Percentiles rank a stretch among this genome's conserved stretches.
phyloP scores from a whole-genome alignment of 2,329 filamentous ascomycete genomes.

The Fusarium sp. region DNA sequence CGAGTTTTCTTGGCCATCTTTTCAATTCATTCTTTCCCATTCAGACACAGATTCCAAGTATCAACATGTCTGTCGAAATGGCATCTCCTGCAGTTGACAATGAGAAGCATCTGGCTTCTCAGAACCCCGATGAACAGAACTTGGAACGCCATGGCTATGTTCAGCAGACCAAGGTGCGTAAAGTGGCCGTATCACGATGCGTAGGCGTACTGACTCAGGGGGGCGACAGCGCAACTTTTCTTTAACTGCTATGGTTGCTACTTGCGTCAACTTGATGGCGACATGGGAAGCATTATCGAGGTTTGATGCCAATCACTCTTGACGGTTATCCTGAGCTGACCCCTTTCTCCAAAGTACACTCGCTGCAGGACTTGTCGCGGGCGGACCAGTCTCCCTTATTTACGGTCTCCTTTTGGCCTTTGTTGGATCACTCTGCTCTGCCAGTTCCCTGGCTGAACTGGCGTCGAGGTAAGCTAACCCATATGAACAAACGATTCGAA shows the following conservation, averaged over 20 bases:
- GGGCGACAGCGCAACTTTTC: constrained; percentile 33
- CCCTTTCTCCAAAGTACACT: constrained; percentile 14
- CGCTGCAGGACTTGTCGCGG: constrained; percentile 27
- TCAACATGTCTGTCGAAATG: not conserved
- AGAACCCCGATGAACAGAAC: not conserved
- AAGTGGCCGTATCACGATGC: not conserved
- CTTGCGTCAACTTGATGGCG: constrained; percentile 30
- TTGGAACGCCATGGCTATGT: constrained; percentile 8
- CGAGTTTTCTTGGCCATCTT: not conserved
- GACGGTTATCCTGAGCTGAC: not conserved
- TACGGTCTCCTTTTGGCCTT: constrained; percentile 29
- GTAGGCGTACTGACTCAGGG: not conserved
- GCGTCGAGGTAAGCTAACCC: constrained; percentile 6
- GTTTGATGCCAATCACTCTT: not conserved
- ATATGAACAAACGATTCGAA: not conserved
- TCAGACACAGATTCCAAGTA: not conserved
- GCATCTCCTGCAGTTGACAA: not conserved
- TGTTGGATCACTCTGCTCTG: constrained; percentile 26
- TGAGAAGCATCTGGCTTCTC: not conserved
- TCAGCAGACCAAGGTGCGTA: not conserved
- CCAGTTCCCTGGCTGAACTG: constrained; percentile 38
- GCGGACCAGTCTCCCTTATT: constrained; percentile 31
- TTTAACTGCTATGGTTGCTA: constrained; percentile 19
- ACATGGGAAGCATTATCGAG: constrained; percentile 42
- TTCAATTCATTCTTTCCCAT: not conserved